A percentile compares a stretch with the other conserved stretches of the same genome.
Conservation (phyloP, 2,329 filamentous ascomycete species). For the Hymenoscyphus albidus region DNA sequence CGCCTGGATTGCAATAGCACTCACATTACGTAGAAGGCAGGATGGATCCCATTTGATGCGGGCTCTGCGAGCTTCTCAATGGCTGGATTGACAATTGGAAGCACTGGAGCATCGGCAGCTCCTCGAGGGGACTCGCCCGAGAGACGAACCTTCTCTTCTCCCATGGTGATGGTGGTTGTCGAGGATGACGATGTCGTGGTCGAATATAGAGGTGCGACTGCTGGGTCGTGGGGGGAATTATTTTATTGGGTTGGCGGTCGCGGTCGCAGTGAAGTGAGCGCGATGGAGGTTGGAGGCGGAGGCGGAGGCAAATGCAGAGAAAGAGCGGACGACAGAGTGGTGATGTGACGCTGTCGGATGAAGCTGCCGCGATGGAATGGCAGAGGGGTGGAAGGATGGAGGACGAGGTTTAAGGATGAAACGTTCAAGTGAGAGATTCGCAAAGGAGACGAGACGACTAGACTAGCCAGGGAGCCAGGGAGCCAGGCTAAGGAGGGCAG, state of each 20-base stretch:
- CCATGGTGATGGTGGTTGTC: slow-evolving; percentile 46
- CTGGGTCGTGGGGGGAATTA: slow-evolving; percentile 8
- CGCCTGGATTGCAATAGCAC: slow-evolving; percentile 29
- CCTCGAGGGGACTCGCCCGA: slow-evolving; percentile 73
- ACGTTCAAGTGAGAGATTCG: background rate
- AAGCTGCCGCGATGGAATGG: background rate
- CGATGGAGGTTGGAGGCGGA: slow-evolving; percentile 6
- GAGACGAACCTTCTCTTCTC: slow-evolving; percentile 76
- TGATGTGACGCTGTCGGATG: background rate
- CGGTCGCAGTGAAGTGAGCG: slow-evolving; percentile 21
- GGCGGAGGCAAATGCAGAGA: slow-evolving; percentile 11
- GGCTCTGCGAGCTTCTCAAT: slow-evolving; percentile 63
- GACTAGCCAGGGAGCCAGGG: background rate
- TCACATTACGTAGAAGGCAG: slow-evolving; percentile 70
- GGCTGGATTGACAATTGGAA: slow-evolving; percentile 72
- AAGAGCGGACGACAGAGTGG: slow-evolving; percentile 16
- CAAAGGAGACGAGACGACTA: background rate
- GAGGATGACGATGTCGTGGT: background rate
- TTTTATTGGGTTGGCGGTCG: slow-evolving; percentile 20
- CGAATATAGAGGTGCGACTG: background rate
- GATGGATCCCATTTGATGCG: slow-evolving; percentile 47
- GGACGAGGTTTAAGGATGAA: background rate
- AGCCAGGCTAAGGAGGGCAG: too few relatives aligned
- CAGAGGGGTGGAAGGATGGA: background rate
- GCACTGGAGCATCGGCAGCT: slow-evolving; percentile 53